Percentiles rank a stretch among this genome's conserved stretches.
Conservation (phyloP, 2,329 filamentous ascomycete genomes). For the Coleophoma cylindrospora region DNA sequence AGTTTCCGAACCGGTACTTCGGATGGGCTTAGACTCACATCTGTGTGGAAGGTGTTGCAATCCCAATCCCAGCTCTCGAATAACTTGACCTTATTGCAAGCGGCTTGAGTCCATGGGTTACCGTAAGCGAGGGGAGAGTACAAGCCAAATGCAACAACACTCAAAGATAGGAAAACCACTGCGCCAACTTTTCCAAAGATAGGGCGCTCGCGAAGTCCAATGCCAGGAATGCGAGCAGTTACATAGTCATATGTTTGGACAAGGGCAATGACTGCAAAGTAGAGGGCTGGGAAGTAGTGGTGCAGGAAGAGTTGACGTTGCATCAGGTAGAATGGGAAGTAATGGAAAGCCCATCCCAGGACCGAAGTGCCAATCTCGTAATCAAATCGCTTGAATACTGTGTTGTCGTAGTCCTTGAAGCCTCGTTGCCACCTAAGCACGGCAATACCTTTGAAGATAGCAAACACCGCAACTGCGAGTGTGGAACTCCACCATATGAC, state of each 20-base stretch:
- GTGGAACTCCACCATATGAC: conserved; percentile 92
- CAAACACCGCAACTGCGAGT: conserved; percentile 69
- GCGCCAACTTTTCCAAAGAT: conserved; percentile 71
- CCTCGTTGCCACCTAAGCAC: conserved; percentile 92
- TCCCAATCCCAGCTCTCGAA: conserved; percentile 94
- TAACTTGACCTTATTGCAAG: conserved; percentile 84
- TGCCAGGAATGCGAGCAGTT: conserved; percentile 64
- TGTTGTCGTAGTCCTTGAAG: conserved; percentile 77
- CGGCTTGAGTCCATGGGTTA: conserved; percentile 84
- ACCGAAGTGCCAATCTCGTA: conserved; percentile 91
- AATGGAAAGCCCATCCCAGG: conserved; percentile 94
- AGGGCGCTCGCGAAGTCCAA: conserved; percentile 66
- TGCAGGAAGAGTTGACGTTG: conserved; percentile 96
- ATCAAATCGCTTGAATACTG: conserved; percentile 92
- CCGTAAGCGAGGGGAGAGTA: conserved; percentile 89
- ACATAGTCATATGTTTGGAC: conserved; percentile 87
- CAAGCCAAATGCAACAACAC: conserved; percentile 73
- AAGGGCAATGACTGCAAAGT: conserved; percentile 86
- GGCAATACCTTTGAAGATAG: conserved; percentile 80
- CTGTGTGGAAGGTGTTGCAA: conserved; percentile 86
- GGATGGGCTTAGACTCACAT: conserved; percentile 56
- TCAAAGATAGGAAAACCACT: conserved; percentile 67
- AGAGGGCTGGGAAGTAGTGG: conserved; percentile 95
- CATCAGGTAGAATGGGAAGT: conserved; percentile 99
- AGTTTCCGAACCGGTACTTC: conserved; percentile 19